phyloP scores from a whole-genome alignment of 176 grass and related monocot species.

The Aechmea fasciata region DNA sequence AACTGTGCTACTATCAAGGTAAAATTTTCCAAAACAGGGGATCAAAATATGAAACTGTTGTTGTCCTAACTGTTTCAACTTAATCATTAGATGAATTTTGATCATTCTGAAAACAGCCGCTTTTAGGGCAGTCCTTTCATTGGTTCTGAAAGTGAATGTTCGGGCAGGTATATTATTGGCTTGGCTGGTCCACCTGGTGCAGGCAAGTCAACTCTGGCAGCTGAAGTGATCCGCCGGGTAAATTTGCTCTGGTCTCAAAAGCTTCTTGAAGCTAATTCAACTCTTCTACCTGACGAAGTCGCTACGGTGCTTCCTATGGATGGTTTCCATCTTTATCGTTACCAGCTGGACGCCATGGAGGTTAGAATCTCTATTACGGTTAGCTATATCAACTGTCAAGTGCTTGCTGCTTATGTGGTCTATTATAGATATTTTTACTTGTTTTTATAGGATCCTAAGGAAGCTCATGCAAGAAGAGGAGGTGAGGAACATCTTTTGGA shows the following conservation, averaged over 20 bases:
- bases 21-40: too few species aligned
- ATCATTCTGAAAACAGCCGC: background rate
- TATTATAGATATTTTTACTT: slow-evolving; percentile 1
- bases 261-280: slow-evolving; percentile 9
- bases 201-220: slow-evolving; percentile 79
- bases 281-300: slow-evolving; percentile 35
- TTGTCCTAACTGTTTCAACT: too few species aligned
- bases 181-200: slow-evolving; percentile 87
- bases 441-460: slow-evolving; percentile 66
- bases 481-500: slow-evolving; percentile 31
- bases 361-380: slow-evolving; percentile 28
- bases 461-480: slow-evolving; percentile 99
- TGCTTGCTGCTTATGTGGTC: slow-evolving; percentile 1
- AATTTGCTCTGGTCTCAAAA: slow-evolving; percentile 60
- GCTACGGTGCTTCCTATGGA: slow-evolving; percentile 83
- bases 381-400: background rate
- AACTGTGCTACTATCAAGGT: too few species aligned
- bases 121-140: background rate
- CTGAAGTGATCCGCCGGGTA: slow-evolving; percentile 60
- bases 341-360: slow-evolving; percentile 83
- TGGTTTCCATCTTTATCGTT: slow-evolving; percentile 91
- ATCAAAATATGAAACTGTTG: too few species aligned
- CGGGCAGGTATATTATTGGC: slow-evolving; percentile 72
- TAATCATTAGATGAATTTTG: background rate
- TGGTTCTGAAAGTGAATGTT: slow-evolving; percentile 1